phyloP scores from a whole-genome alignment of 768 basidiomycete genomes.

The Sistotremastrum niveocremeum region DNA sequence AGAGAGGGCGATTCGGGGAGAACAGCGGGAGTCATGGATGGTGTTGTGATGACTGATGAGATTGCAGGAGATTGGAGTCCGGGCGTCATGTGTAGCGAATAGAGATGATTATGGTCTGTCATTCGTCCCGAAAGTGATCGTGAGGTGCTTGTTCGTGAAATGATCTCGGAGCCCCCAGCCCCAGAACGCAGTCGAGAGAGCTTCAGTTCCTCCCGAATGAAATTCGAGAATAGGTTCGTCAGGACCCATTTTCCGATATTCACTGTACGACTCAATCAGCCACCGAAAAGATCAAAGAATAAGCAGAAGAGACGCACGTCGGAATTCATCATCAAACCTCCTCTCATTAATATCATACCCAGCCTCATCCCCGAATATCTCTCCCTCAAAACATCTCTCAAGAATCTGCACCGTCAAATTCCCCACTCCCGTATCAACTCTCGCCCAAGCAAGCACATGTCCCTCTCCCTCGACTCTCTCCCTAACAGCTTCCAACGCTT shows the following conservation, averaged over 20 bases:
- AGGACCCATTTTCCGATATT: constrained; percentile 89
- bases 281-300: constrained; percentile 2
- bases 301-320: constrained; percentile 39
- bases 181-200: constrained; percentile 11
- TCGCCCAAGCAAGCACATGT: constrained; percentile 72
- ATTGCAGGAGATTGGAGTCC: constrained; percentile 7
- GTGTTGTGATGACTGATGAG: constrained; percentile 43
- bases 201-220: constrained; percentile 56
- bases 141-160: neutral
- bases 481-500: constrained; percentile 75
- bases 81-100: constrained; percentile 1
- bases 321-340: constrained; percentile 61
- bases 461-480: constrained; percentile 94
- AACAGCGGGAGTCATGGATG: constrained; percentile 53
- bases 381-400: constrained; percentile 85
- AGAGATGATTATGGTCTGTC: constrained; percentile 6
- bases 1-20: constrained; percentile 13
- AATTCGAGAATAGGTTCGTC: constrained; percentile 70
- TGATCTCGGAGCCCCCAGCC: neutral
- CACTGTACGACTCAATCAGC: constrained; percentile 30
- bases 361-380: constrained; percentile 88
- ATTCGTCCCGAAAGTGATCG: neutral
- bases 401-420: constrained; percentile 77
- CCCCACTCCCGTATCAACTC: constrained; percentile 82
- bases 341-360: constrained; percentile 45